phyloP scores from a whole-genome alignment of 768 basidiomycete genomes.

The Boletellus ananiceps region DNA sequence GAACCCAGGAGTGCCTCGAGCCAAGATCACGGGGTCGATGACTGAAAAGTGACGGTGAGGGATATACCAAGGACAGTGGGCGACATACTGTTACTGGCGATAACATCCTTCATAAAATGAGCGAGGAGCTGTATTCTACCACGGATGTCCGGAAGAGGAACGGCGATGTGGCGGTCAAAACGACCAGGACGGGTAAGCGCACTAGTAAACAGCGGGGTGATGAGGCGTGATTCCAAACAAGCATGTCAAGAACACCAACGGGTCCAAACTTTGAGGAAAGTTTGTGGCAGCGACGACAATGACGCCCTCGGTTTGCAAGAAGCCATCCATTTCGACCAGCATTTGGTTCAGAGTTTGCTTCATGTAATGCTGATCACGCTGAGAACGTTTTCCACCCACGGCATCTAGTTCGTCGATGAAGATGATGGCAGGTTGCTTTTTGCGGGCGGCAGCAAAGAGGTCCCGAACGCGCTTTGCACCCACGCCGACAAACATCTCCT shows the following conservation, averaged over 20 bases:
- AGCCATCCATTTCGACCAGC: constrained; percentile 96
- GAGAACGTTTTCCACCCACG: constrained; percentile 84
- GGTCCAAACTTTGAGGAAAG: constrained; percentile 91
- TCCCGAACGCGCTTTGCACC: constrained; percentile 95
- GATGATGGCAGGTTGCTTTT: constrained; percentile 94
- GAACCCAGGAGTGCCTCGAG: constrained; percentile 93
- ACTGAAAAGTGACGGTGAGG: constrained; percentile 35
- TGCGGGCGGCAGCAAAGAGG: constrained; percentile 88
- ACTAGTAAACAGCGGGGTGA: constrained; percentile 35
- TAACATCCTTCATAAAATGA: constrained; percentile 86
- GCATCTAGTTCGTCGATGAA: constrained; percentile 98
- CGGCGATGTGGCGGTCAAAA: constrained; percentile 90
- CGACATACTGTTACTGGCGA: constrained; percentile 49
- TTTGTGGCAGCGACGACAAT: constrained; percentile 98
- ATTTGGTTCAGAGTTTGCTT: constrained; percentile 96
- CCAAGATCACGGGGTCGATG: constrained; percentile 83
- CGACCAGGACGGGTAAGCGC: constrained; percentile 95
- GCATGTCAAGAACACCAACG: constrained; percentile 43
- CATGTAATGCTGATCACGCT: constrained; percentile 82
- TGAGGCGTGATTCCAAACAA: constrained; percentile 11
- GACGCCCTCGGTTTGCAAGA: constrained; percentile 87
- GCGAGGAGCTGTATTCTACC: constrained; percentile 89
- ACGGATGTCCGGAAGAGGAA: constrained; percentile 91
- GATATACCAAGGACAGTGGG: background rate
- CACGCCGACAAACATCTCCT: constrained; percentile 96